A percentile compares a stretch with the other conserved stretches of the same genome.
phyloP scores from a whole-genome alignment of 2,329 filamentous ascomycete genomes.

The Colletotrichum lupini region DNA sequence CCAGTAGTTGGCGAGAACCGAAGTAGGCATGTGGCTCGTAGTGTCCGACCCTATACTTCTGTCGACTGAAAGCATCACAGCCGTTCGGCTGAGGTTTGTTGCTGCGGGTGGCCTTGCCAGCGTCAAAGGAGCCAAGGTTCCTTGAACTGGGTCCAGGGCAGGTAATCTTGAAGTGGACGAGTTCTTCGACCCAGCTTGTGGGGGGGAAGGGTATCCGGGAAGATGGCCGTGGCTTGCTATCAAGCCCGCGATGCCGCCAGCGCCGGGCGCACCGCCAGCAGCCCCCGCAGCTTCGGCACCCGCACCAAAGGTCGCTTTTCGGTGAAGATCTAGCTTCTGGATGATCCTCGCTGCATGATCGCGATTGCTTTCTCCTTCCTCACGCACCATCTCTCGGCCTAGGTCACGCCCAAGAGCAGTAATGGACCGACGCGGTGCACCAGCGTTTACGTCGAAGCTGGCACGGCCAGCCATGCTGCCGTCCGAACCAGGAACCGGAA shows the following conservation, averaged over 20 bases:
- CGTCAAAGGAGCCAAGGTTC: slow-evolving; percentile 82
- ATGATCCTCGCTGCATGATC: slow-evolving; percentile 91
- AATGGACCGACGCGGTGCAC: slow-evolving; percentile 64
- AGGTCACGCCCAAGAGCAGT: slow-evolving; percentile 61
- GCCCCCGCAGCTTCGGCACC: slow-evolving; percentile 51
- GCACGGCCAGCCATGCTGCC: slow-evolving; percentile 64
- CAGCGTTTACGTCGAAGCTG: slow-evolving; percentile 76
- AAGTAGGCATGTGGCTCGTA: slow-evolving; percentile 80
- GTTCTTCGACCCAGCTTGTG: slow-evolving; percentile 22
- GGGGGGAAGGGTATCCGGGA: slow-evolving; percentile 63
- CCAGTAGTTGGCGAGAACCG: slow-evolving; percentile 94
- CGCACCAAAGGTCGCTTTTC: slow-evolving; percentile 74
- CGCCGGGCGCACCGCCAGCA: slow-evolving; percentile 51
- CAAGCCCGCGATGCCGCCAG: slow-evolving; percentile 82
- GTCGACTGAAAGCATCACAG: slow-evolving; percentile 84
- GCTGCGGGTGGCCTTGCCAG: slow-evolving; percentile 84
- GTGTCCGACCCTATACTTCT: slow-evolving; percentile 74
- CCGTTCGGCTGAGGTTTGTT: slow-evolving; percentile 87
- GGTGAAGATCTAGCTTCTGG: slow-evolving; percentile 89
- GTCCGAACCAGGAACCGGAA: slow-evolving; percentile 74
- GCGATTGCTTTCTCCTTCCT: slow-evolving; percentile 79
- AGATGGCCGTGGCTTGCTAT: slow-evolving; percentile 86
- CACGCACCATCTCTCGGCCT: slow-evolving; percentile 60
- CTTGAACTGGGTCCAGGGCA: slow-evolving; percentile 44
- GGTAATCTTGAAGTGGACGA: slow-evolving; percentile 40